These are phyloP conservation scores for Oryza nivara DNA, from an alignment of 176 grass and related monocot genomes.

Conservation along the genomic window DNA sequence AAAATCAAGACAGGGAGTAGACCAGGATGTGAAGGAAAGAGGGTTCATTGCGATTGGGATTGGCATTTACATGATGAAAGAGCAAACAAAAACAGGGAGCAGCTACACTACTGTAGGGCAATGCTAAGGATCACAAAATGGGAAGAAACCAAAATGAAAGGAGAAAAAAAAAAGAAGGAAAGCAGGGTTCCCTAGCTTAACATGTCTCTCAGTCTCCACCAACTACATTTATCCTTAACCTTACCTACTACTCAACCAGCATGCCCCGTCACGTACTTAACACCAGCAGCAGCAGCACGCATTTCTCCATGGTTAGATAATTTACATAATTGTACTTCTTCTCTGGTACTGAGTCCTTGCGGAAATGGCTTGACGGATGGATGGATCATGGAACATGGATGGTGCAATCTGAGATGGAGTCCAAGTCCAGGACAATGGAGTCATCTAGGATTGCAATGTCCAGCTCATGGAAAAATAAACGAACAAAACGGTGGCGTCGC, in stretches of 20 bases:
- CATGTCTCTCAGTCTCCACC: conserved; percentile 47
- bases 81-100: conserved; percentile 52
- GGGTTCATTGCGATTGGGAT: conserved; percentile 1
- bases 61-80: conserved; percentile 53
- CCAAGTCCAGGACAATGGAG: background rate
- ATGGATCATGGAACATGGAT: background rate
- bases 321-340: conserved; percentile 57
- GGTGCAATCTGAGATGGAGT: background rate
- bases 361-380: conserved; percentile 26
- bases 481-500: conserved; percentile 29
- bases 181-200: conserved; percentile 40
- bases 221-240: conserved; percentile 39
- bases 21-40: background rate
- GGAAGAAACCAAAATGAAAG: conserved; percentile 23
- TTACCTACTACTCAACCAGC: conserved; percentile 34
- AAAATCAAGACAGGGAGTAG: background rate
- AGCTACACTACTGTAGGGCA: conserved; percentile 43
- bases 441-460: conserved; percentile 3
- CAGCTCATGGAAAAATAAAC: conserved; percentile 14
- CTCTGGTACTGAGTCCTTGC: conserved; percentile 2
- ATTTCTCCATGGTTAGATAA: conserved; percentile 49
- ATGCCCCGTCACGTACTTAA: conserved; percentile 35
- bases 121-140: conserved; percentile 46
- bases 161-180: background rate
- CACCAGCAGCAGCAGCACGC: conserved; percentile 20